Base-by-base conservation (phyloP, 768 basidiomycete genomes). In the Mycena latifolia region DNA sequence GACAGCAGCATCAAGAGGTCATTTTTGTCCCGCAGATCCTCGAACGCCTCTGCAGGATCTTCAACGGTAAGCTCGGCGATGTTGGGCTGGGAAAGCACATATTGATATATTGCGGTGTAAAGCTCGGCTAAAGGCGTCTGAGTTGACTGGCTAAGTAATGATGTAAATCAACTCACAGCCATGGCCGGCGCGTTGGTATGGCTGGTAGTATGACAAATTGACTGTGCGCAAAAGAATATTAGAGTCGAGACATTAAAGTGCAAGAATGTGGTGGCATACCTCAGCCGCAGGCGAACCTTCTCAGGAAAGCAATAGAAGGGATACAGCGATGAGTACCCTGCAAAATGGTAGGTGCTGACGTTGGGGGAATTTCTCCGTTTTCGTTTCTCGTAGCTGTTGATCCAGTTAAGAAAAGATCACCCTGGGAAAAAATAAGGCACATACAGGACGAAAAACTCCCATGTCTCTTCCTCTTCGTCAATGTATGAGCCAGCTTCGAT, bases 231-330 rank as follows among this genome's bases (percentile, higher is more conserved):
- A 25, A n/a, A 37, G 22, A 22, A 25, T 46, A 58, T 47, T n/a
- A n/a, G 22, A 31, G 39, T 51, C 27, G 22, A 12, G n/a, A 14
- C 24, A 67, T 55, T 71, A 50, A 57, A 29, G 31, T 20, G 18
- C 53, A 27, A 12, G 50, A 43, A 43, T 17, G 33, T 14, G 31
- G 31, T 41, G 20, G 69, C 85, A 54, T 61, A 94, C 93, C 95
- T 96, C 61, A 99, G 80, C 69, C 98, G 86, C 76, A 98, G 73
- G 31, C 98, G 88, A 61, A 92, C 88, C 73, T 86, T 92, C 74
- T 98, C 97, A 6, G 98, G 98, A 79, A 92, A 99, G 77, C 91
- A 92, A 80, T 95, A 98, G 79, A 99, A 99, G 20, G 93, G 93
- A 76, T 96, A 99, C 41, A 99, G 83, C 1, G 96, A 95, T 5